Base-by-base conservation (phyloP, 257 asterid genomes). In the Cynanchum wilfordii region DNA sequence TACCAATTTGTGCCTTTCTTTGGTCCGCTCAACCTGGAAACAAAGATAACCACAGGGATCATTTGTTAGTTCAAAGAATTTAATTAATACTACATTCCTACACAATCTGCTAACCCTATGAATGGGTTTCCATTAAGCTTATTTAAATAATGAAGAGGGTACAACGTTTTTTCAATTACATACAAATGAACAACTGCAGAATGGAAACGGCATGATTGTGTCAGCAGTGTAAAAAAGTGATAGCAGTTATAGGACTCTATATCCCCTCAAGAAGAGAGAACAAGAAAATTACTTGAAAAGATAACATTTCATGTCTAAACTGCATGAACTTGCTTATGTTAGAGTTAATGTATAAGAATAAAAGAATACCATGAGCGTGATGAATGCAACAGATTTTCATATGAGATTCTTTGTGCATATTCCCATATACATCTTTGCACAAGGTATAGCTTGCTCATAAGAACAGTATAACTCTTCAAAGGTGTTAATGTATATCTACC, bases 1-100 rank as follows among this genome's bases (percentile, higher is more conserved):
- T 86, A 91, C 98, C 96, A 88, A 90, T 79, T 85, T 82, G 56
- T 76, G 84, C 80, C 96, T 86, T 79, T 82, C 86, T 86, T 82
- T 86, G 16, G 77, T 88, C 82, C 83, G 77, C 68, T 84, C 93
- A 12, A 83, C 96, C 98, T 93, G 97, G 68, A 79, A 87, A 68
- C 68, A 58, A 72, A 70, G 79, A 64, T 68, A 33, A 27, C 59
- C 16, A 69, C 66, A 68, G 17, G 65, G 79, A 22, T 75, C 36
- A 73, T 51, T 79, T 66, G 80, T 69, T 77, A 74, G 40, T 78
- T 74, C 69, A 57, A 57, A 60, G 42, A 70, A 52, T 59, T 9
- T 47, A 73, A 67, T 74, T 50, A 68, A 72, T 22, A 55, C 24
- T 52, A 36, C 12, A 62, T 29, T 30, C 72, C 65, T 65, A 54